Base-by-base conservation (phyloP, 805 yeast genomes). In the Monosporozyma yasuniensis region DNA sequence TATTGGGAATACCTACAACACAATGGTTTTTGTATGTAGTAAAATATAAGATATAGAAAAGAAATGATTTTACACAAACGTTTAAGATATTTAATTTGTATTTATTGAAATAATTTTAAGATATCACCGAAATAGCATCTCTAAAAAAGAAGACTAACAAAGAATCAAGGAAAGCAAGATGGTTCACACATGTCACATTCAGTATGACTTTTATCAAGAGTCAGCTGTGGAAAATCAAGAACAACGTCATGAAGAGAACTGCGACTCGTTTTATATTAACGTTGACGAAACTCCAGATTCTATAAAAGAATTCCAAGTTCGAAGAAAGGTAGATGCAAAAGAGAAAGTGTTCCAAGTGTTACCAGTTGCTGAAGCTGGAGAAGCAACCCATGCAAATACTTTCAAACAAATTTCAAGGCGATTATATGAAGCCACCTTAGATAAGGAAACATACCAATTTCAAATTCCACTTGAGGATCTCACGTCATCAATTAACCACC, bases 191-290 rank as follows among this genome's bases (percentile, higher is more conserved):
- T 54, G 56, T 25, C 64, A 64, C n/a, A 65, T 77, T 3, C 83
- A 80, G 60, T 66, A 72, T 3, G 61, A 73, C 7, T 75, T 77
- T 50, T 21, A 21, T 39, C 56, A 60, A 23, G 78, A 73, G 1
- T 63, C 77, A 14, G 44, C 54, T 0, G 81, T 75, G 47, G 72
- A 70, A 0, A 48, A 47, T 16, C 70, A 67, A 0, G 48, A 47
- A 18, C 70, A 67, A 0, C 50, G 25, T 2, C 44, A 49, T 1
- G 46, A 54, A 0, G 45, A 35, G 0, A 50, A 58, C 27, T 78
- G 69, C 16, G 47, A 35, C 1, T 42, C 52, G 14, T 75, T 78
- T 56, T 79, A 79, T 75, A 59, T 78, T 16, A 72, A 70, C 47
- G 57, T 65, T 16, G 66, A 72, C 42, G 46, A 50, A 27, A 46